phyloP scores from a whole-genome alignment of 1,284 basidiomycete genomes.

The Abortiporus biennis region DNA sequence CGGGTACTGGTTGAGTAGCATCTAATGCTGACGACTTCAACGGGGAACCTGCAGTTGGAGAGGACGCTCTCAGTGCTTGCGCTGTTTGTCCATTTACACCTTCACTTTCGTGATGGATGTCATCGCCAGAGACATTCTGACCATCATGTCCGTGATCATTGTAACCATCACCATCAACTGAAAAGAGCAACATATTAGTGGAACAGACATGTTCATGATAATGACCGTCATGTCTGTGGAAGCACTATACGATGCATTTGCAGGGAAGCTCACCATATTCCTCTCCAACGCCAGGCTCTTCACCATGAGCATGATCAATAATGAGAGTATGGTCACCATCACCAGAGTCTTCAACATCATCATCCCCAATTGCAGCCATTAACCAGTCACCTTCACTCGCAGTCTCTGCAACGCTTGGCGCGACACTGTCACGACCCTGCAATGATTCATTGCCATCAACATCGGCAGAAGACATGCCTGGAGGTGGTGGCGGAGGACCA shows the following conservation, averaged over 20 bases:
- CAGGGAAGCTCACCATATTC: constrained; percentile 12
- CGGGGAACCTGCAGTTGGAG: no score
- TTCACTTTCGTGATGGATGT: no score
- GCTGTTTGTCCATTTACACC: no score
- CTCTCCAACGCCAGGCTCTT: constrained; percentile 16
- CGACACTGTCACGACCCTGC: constrained; percentile 56
- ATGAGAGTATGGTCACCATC: constrained; percentile 27
- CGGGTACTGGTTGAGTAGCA: constrained; percentile 17
- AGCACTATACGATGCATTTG: constrained; percentile 4
- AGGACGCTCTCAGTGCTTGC: no score
- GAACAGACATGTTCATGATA: constrained; percentile 7
- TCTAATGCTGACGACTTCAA: no score
- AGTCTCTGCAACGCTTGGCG: constrained; percentile 65
- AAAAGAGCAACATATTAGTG: constrained; percentile 9
- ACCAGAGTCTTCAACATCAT: constrained; percentile 42
- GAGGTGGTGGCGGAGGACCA: constrained; percentile 57
- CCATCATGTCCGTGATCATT: constrained; percentile 10
- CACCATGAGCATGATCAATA: constrained; percentile 26
- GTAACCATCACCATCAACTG: constrained; percentile 14
- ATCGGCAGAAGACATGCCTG: constrained; percentile 27
- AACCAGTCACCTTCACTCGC: constrained; percentile 75
- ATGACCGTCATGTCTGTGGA: constrained; percentile 8
- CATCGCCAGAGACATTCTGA: no score
- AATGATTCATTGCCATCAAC: constrained; percentile 29
- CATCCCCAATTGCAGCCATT: constrained; percentile 76